A percentile compares a stretch with the other conserved stretches of the same genome.
Conservation (phyloP, 108 stramenopile species). For the Stephanodiscus triporus region DNA sequence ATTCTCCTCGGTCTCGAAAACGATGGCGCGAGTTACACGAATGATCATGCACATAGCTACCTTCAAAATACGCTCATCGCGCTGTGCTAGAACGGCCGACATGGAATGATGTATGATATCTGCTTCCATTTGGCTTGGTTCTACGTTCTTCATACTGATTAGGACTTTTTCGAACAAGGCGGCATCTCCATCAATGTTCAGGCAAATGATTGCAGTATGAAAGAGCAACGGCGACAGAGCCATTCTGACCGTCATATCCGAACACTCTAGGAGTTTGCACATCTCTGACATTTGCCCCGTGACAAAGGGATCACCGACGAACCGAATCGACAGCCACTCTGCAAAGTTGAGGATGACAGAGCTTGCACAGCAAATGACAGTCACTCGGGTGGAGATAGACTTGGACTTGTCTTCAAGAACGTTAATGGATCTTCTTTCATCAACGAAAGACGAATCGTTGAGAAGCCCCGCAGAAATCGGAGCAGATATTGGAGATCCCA, state of each 20-base stretch:
- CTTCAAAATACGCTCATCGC: constrained; percentile 15
- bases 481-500: constrained; percentile 35
- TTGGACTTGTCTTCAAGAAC: constrained; percentile 28
- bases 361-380: constrained; percentile 18
- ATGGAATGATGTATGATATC: constrained; percentile 9
- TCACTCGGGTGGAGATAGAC: constrained; percentile 1
- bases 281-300: constrained; percentile 20
- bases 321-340: constrained; percentile 33
- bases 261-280: constrained; percentile 28
- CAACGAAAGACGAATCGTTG: constrained; percentile 18
- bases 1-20: not conserved
- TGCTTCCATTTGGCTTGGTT: constrained; percentile 12
- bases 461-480: constrained; percentile 8
- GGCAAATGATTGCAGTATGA: constrained; percentile 29
- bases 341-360: constrained; percentile 35
- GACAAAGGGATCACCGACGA: constrained; percentile 5
- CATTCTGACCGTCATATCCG: constrained; percentile 23
- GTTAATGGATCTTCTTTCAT: constrained; percentile 18
- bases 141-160: constrained; percentile 19
- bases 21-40: not conserved
- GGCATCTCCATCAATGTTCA: constrained; percentile 21
- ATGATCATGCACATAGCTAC: constrained; percentile 22
- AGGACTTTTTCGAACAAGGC: constrained; percentile 25
- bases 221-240: constrained; percentile 26
- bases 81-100: constrained; percentile 8